Percentiles rank a stretch among this genome's conserved stretches.
phyloP scores from a whole-genome alignment of 1,139 yeast genomes.

The Protomyces inouyei region DNA sequence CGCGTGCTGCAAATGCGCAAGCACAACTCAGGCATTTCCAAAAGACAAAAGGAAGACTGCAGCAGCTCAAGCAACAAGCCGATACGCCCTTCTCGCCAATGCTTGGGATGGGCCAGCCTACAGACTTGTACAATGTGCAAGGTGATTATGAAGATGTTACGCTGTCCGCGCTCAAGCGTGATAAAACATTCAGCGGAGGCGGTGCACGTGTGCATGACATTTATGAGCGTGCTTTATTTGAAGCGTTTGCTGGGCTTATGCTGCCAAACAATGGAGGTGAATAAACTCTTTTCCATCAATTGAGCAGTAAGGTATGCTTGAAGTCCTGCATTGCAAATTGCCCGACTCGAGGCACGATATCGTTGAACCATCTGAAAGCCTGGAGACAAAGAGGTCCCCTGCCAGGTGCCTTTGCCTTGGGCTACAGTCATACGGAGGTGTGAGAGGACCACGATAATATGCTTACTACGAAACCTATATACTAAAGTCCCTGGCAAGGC shows the following conservation, averaged over 20 bases:
- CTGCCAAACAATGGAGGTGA: constrained; percentile 41
- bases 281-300: background rate
- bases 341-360: too few species aligned
- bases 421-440: too few species aligned
- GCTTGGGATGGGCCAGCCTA: constrained; percentile 72
- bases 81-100: constrained; percentile 85
- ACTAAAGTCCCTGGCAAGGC: background rate
- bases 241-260: constrained; percentile 84
- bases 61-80: constrained; percentile 45
- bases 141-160: constrained; percentile 57
- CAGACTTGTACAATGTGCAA: constrained; percentile 46
- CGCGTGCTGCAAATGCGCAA: constrained; percentile 12
- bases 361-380: too few species aligned
- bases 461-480: background rate
- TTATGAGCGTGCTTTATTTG: constrained; percentile 71
- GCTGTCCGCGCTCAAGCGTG: constrained; percentile 53
- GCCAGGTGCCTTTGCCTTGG: too few species aligned
- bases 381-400: too few species aligned
- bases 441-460: too few species aligned
- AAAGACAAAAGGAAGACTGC: constrained; percentile 34
- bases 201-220: constrained; percentile 74
- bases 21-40: constrained; percentile 1
- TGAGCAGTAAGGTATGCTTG: background rate
- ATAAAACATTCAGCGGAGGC: constrained; percentile 71
- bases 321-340: too few species aligned